Percentiles rank a stretch among this genome's conserved stretches.
phyloP scores from a whole-genome alignment of 768 basidiomycete genomes.

The Amanita exitialis region DNA sequence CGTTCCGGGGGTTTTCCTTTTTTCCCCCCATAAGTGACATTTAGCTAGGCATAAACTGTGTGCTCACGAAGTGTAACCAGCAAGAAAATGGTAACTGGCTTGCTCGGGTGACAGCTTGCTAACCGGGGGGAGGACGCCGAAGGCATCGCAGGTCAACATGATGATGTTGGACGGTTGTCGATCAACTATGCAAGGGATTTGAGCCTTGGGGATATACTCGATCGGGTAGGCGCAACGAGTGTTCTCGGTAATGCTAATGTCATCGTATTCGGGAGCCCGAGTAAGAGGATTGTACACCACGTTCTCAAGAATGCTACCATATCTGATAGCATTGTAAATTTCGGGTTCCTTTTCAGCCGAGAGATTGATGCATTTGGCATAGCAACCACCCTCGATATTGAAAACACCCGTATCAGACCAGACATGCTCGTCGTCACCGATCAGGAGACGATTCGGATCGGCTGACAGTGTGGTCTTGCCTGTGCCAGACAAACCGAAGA shows the following conservation, averaged over 20 bases:
- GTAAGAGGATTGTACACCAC: constrained; percentile 88
- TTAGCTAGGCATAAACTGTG: background rate
- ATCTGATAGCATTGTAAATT: constrained; percentile 91
- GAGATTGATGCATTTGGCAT: constrained; percentile 97
- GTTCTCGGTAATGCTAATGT: constrained; percentile 96
- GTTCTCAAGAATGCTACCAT: constrained; percentile 96
- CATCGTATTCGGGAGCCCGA: constrained; percentile 90
- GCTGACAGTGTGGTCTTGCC: constrained; percentile 99
- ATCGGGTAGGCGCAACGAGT: constrained; percentile 99
- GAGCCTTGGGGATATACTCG: constrained; percentile 91
- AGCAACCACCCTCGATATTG: constrained; percentile 99
- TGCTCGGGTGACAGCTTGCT: constrained; percentile 88
- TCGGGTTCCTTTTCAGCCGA: constrained; percentile 97
- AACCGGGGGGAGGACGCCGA: constrained; percentile 95
- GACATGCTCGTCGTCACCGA: constrained; percentile 99
- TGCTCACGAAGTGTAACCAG: constrained; percentile 85
- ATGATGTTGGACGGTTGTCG: constrained; percentile 90
- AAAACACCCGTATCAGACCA: constrained; percentile 99
- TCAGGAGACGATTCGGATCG: constrained; percentile 86
- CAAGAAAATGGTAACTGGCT: constrained; percentile 95
- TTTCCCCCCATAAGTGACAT: constrained; percentile 12
- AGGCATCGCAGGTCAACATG: constrained; percentile 97
- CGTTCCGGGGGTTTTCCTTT: constrained; percentile 93
- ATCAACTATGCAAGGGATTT: constrained; percentile 84
- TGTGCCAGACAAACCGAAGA: constrained; percentile 97